Percentiles rank a stretch among this genome's conserved stretches.
These are phyloP conservation scores for Fusarium torreyae DNA, from an alignment of 2,329 filamentous ascomycete species.

Conservation along the genomic window DNA sequence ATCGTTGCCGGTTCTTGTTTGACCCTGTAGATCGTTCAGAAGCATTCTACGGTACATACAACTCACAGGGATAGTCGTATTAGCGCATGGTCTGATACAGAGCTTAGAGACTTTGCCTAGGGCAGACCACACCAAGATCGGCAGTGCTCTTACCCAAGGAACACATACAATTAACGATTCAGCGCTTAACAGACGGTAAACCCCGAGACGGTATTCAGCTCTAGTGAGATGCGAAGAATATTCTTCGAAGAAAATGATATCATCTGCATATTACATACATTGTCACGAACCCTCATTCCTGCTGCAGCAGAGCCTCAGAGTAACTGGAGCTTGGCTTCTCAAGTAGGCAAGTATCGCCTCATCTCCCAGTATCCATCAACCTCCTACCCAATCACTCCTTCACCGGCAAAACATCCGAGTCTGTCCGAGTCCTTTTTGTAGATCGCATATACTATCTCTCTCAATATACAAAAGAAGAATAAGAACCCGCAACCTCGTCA, in stretches of 20 bases:
- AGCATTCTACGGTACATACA: conserved; percentile 2
- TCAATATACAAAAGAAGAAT: background rate
- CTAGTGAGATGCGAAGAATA: background rate
- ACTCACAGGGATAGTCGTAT: conserved; percentile 13
- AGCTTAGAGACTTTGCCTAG: background rate
- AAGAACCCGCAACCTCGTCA: conserved; percentile 4
- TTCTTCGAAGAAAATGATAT: conserved; percentile 1
- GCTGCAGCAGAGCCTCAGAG: conserved; percentile 17
- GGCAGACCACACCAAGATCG: conserved; percentile 10
- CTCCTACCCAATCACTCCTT: conserved; percentile 17
- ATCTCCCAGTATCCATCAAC: conserved; percentile 27
- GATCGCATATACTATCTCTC: conserved; percentile 6
- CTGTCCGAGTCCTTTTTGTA: conserved; percentile 5
- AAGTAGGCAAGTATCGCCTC: conserved; percentile 41
- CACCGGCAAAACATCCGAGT: conserved; percentile 17
- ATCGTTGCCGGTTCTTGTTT: conserved; percentile 12
- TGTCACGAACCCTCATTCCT: conserved; percentile 17
- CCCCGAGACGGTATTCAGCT: background rate
- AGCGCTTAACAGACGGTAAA: conserved; percentile 1
- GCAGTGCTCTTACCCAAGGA: conserved; percentile 4
- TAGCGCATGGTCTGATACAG: conserved; percentile 17
- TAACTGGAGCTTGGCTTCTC: conserved; percentile 23
- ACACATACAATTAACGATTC: conserved; percentile 1
- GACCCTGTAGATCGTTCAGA: conserved; percentile 28
- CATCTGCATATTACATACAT: background rate